Evolutionary conservation across 2,329 filamentous ascomycete species (phyloP), one percentile per base, ranked within the genome.

Genomic region (Aspergillus novofumigatus): DNA sequence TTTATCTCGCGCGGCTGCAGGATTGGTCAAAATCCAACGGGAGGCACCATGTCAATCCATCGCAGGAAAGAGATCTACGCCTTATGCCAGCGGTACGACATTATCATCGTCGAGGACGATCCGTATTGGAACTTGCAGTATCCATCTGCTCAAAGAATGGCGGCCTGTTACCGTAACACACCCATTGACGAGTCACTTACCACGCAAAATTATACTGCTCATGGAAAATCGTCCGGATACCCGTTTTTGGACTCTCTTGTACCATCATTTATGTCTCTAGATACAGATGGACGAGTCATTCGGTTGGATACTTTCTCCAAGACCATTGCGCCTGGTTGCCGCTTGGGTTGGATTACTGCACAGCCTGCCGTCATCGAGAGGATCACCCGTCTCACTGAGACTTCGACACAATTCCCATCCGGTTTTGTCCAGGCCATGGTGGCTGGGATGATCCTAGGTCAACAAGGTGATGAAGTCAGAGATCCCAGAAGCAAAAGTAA

Each of bases 71-170:
- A 92, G 52, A 82, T 97, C 28, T 97, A 97, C 70, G 84, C 82
- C 20, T 72, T 97, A 14, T 94, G 90, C 75, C 86, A 86, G 71
- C 84, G 88, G 70, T 96, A 91, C 76, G 92, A 97, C 72, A 83
- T 97, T 61, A 84, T 97, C 67, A 96, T 97, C 62, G 78, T 95
- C 60, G 93, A 97, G 74, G 93, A 97, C 67, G 92, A 97, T 61
- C 93, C 93, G 5, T 97, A 97, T 78, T 97, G 91, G 90, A 93
- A 94, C 72, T 81, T 97, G 8, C 93, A 97, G 72, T 97, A 85
- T 73, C 91, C 91, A 0, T 89, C 89, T 0, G 87, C 89, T 0
- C 83, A 78, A 35, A 63, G 77, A 8, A 69, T 78, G 53, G 67
- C 74, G 23, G 62, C 69, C 5, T 63, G 66, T 41, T 63, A 68